phyloP scores from a whole-genome alignment of 2,329 filamentous ascomycete genomes.

The Diplodia seriata region DNA sequence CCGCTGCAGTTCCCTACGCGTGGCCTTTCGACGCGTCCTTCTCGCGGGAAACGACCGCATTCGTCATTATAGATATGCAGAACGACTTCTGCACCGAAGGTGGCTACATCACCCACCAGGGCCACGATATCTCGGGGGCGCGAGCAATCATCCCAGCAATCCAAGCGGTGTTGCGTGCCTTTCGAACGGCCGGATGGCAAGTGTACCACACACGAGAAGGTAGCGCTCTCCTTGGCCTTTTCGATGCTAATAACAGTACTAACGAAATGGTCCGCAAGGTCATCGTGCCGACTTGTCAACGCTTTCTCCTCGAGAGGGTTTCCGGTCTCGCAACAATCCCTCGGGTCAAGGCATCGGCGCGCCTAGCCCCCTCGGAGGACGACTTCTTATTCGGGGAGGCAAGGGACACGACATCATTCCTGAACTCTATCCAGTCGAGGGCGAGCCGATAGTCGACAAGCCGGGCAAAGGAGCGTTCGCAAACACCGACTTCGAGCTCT shows the following conservation, averaged over 20 bases:
- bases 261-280: slow-evolving; percentile 23
- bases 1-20: slow-evolving; percentile 44
- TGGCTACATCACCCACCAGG: slow-evolving; percentile 59
- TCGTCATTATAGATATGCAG: slow-evolving; percentile 41
- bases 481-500: slow-evolving; percentile 61
- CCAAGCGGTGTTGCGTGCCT: slow-evolving; percentile 50
- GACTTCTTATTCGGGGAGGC: slow-evolving; percentile 65
- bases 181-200: slow-evolving; percentile 51
- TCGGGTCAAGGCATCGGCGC: slow-evolving; percentile 60
- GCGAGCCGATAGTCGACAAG: slow-evolving; percentile 62
- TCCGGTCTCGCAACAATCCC: slow-evolving; percentile 60
- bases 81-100: slow-evolving; percentile 51
- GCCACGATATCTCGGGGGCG: slow-evolving; percentile 51
- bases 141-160: slow-evolving; percentile 55
- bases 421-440: slow-evolving; percentile 56
- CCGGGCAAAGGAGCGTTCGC: slow-evolving; percentile 61
- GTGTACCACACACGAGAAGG: slow-evolving; percentile 61
- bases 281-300: slow-evolving; percentile 64
- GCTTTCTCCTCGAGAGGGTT: slow-evolving; percentile 61
- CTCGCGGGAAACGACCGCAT: slow-evolving; percentile 39
- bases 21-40: slow-evolving; percentile 53
- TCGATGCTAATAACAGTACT: background rate
- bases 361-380: slow-evolving; percentile 60
- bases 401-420: slow-evolving; percentile 63
- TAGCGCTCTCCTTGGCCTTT: background rate